Evolutionary conservation across 352 stramenopile species (phyloP).

Genomic region (Globisporangium heterothallicum): DNA sequence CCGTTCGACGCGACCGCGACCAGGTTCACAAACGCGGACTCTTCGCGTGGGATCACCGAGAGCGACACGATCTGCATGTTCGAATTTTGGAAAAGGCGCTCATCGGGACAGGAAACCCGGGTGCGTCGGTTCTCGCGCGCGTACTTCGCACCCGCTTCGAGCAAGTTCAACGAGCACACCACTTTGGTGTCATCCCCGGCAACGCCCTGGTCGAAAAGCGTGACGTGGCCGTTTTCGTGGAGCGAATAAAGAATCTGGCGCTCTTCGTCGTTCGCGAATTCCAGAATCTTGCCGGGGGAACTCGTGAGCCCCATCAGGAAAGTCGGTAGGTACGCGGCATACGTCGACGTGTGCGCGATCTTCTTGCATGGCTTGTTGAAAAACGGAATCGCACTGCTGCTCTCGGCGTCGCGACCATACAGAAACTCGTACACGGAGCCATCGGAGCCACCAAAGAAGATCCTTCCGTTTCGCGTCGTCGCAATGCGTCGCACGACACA

Average conservation of each 20-base stretch:
- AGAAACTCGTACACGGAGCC: constrained; percentile 93
- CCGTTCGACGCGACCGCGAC: constrained; percentile 90
- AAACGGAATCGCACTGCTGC: constrained; percentile 24
- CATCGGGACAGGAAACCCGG: constrained; percentile 76
- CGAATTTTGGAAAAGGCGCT: constrained; percentile 66
- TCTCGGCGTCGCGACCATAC: constrained; percentile 48
- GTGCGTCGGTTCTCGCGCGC: constrained; percentile 77
- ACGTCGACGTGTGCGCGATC: constrained; percentile 87
- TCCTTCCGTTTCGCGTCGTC: constrained; percentile 80
- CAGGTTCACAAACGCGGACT: constrained; percentile 87
- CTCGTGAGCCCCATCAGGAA: constrained; percentile 76
- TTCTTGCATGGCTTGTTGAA: constrained; percentile 86
- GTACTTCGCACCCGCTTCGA: constrained; percentile 72
- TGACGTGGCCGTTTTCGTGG: constrained; percentile 72
- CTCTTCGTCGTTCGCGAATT: constrained; percentile 86
- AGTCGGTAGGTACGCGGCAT: constrained; percentile 71
- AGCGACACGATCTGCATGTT: constrained; percentile 71
- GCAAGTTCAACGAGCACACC: constrained; percentile 62
- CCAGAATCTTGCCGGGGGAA: constrained; percentile 77
- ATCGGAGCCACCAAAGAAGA: constrained; percentile 97
- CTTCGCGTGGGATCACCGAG: constrained; percentile 50
- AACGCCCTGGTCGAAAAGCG: constrained; percentile 64
- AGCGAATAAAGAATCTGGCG: constrained; percentile 90
- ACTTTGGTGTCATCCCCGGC: constrained; percentile 52
- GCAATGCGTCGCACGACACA: constrained; percentile 90